Conservation (phyloP, 371 early-diverging fungal genomes). For the Coemansia sp. region DNA sequence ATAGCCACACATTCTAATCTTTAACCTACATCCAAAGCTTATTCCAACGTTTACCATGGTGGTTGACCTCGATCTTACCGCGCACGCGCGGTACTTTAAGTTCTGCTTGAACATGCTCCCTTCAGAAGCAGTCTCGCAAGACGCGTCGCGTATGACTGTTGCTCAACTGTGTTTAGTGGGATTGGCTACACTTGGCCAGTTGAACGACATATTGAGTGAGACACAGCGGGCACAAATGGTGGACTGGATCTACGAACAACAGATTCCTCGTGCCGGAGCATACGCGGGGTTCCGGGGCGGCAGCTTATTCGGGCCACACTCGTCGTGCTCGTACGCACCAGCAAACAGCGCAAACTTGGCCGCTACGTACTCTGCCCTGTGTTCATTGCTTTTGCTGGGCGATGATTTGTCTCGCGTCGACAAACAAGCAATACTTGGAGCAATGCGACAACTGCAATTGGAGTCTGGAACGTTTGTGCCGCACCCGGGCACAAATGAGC, state of each 20-base stretch:
- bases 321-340: constrained; percentile 27
- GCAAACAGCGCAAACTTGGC: constrained; percentile 72
- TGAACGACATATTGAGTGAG: constrained; percentile 58
- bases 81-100: constrained; percentile 72
- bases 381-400: constrained; percentile 74
- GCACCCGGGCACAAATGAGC: constrained; percentile 63
- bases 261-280: constrained; percentile 56
- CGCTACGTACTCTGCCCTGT: constrained; percentile 89
- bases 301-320: constrained; percentile 45
- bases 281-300: constrained; percentile 54
- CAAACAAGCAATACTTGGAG: constrained; percentile 59
- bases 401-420: constrained; percentile 88
- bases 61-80: constrained; percentile 40
- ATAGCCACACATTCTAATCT: too few species aligned
- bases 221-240: constrained; percentile 70
- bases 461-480: constrained; percentile 76
- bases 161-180: constrained; percentile 78
- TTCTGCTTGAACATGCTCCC: constrained; percentile 74
- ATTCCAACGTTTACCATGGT: constrained; percentile 12
- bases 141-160: constrained; percentile 84
- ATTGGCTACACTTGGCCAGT: constrained; percentile 71
- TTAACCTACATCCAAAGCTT: too few species aligned
- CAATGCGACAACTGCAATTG: constrained; percentile 67
- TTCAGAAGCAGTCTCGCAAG: constrained; percentile 64
- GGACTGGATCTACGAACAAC: constrained; percentile 96